Evolutionary conservation across 306 rosid species (phyloP).

Genomic region (Trichosanthes cucumerina): DNA sequence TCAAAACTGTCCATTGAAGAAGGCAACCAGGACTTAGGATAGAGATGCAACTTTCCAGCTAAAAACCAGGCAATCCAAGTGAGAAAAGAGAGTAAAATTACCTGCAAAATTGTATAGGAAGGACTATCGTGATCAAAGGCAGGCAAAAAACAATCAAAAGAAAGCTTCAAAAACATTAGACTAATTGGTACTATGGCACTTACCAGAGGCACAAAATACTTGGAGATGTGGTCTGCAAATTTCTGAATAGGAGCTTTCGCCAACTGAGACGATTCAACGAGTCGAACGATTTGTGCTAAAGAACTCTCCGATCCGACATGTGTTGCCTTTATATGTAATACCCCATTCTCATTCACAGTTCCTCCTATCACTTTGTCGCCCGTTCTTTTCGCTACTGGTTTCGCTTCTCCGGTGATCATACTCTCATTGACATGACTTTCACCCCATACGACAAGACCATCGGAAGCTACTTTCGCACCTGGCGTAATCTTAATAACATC

Average conservation of each 20-base stretch:
- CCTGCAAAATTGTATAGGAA: constrained; percentile 26
- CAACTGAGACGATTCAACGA: constrained; percentile 86
- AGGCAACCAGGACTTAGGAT: constrained; percentile 73
- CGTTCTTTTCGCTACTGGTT: constrained; percentile 38
- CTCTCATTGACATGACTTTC: constrained; percentile 75
- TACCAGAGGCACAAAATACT: constrained; percentile 75
- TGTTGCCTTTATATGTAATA: constrained; percentile 65
- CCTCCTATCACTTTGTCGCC: constrained; percentile 79
- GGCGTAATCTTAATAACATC: constrained; percentile 62
- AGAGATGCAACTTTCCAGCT: constrained; percentile 49
- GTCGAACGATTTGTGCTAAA: constrained; percentile 71
- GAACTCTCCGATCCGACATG: constrained; percentile 80
- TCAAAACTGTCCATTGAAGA: constrained; percentile 61
- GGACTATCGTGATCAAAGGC: background rate
- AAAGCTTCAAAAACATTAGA: background rate
- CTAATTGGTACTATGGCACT: background rate
- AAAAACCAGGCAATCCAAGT: constrained; percentile 75
- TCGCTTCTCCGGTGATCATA: constrained; percentile 83
- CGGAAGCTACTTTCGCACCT: constrained; percentile 65
- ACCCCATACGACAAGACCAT: constrained; percentile 65
- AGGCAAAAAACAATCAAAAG: background rate
- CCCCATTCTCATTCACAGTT: constrained; percentile 73
- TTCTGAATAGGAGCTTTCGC: constrained; percentile 91
- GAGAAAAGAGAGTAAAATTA: constrained; percentile 46
- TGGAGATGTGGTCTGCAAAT: constrained; percentile 67